Percentiles rank a stretch among this genome's conserved stretches.
phyloP scores from a whole-genome alignment of 1,284 basidiomycete genomes.

The Afroboletus lepidellus region DNA sequence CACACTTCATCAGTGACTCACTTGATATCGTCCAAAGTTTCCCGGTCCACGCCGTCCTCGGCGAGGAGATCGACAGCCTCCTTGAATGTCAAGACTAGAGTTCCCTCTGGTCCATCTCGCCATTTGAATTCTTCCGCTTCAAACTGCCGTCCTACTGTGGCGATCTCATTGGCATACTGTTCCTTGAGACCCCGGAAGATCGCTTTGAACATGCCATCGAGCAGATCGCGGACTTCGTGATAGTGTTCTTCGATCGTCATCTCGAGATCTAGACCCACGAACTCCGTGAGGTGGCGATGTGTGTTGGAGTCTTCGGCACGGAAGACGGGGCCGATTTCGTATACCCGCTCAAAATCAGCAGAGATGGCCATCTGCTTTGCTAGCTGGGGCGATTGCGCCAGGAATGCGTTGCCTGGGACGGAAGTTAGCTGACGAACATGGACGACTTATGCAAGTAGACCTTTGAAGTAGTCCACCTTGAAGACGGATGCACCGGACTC shows the following conservation, averaged over 20 bases:
- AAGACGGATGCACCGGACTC: conserved; percentile 97
- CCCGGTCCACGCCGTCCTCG: conserved; percentile 76
- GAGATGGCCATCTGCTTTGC: conserved; percentile 99
- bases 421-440: conserved; percentile 7
- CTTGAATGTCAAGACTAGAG: conserved; percentile 79
- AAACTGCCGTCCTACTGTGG: conserved; percentile 81
- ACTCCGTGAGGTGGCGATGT: conserved; percentile 98
- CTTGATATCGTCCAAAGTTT: conserved; percentile 85
- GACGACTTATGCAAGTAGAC: conserved; percentile 39
- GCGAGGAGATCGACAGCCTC: conserved; percentile 88
- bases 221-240: conserved; percentile 89
- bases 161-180: conserved; percentile 80
- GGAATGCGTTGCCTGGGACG: conserved; percentile 74
- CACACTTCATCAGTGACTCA: conserved; percentile 36
- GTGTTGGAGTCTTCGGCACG: conserved; percentile 98
- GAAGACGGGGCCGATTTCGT: conserved; percentile 96
- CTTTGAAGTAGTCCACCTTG: conserved; percentile 98
- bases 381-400: conserved; percentile 96
- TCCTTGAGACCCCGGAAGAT: conserved; percentile 84
- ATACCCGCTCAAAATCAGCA: conserved; percentile 96
- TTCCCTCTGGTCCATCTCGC: conserved; percentile 62
- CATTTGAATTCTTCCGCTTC: conserved; percentile 90
- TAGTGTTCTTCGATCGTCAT: conserved; percentile 99
- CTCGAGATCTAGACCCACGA: conserved; percentile 98
- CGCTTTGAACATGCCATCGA: conserved; percentile 80